phyloP scores from a whole-genome alignment of 768 basidiomycete genomes.

The Auricularia cornea region DNA sequence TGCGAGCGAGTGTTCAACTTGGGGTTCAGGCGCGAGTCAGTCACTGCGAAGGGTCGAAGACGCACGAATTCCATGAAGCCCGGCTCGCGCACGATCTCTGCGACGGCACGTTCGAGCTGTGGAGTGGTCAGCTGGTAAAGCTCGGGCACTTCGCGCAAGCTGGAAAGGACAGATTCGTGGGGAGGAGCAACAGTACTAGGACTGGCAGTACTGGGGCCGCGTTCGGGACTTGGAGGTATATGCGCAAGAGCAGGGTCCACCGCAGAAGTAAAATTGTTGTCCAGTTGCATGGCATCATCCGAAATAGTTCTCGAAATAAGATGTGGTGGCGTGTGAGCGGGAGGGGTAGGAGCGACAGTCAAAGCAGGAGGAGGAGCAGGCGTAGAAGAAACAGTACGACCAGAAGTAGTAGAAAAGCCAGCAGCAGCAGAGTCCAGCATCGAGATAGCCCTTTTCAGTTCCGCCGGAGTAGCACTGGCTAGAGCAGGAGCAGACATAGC shows the following conservation, averaged over 20 bases:
- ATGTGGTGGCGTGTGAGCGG: too few relatives aligned
- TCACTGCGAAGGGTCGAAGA: neutral
- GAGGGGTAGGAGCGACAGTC: neutral
- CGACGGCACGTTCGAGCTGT: neutral
- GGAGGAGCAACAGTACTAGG: neutral
- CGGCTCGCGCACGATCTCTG: neutral
- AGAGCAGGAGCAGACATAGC: too few relatives aligned
- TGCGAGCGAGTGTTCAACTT: neutral
- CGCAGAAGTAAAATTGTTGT: too few relatives aligned
- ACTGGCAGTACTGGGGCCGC: too few relatives aligned
- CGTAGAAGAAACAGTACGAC: neutral
- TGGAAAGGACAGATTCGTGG: neutral
- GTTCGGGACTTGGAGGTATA: too few relatives aligned
- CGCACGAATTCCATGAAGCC: neutral
- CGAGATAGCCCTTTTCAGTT: too few relatives aligned
- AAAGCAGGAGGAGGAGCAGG: neutral
- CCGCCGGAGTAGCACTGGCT: too few relatives aligned
- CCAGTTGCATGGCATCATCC: neutral
- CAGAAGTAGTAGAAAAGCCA: too few relatives aligned
- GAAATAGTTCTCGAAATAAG: neutral
- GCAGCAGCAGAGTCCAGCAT: too few relatives aligned
- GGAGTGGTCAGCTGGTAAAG: neutral
- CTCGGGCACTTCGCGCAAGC: neutral
- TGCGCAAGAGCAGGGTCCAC: too few relatives aligned
- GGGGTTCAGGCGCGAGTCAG: too few relatives aligned